A percentile compares a stretch with the other conserved stretches of the same genome.
Conservation (phyloP, 2,329 filamentous ascomycete species). For the Monilinia polystroma region DNA sequence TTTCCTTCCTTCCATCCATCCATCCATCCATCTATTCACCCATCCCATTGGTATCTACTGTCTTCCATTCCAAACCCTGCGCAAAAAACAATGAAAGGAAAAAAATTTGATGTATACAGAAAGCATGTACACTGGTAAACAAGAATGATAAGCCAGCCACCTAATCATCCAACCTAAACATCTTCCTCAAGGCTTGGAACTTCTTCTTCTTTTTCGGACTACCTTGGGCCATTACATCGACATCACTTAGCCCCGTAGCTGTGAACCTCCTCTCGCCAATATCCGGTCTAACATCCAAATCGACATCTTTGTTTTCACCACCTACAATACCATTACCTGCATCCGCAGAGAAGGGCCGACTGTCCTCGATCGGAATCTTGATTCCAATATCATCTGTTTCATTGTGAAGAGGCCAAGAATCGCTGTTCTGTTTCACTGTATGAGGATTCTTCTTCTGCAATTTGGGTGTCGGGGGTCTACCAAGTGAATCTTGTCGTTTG, state of each 20-base stretch:
- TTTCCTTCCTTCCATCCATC: no score
- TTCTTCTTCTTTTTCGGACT: constrained; percentile 60
- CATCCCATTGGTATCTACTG: background rate
- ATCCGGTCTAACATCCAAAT: constrained; percentile 28
- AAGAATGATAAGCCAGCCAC: background rate
- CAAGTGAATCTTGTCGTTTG: constrained; percentile 5
- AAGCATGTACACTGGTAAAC: background rate
- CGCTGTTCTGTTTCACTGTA: constrained; percentile 38
- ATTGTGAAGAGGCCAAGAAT: constrained; percentile 51
- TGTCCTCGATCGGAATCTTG: constrained; percentile 38
- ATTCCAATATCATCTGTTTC: background rate
- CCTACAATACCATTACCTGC: constrained; percentile 20
- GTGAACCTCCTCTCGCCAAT: constrained; percentile 34
- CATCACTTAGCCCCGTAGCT: constrained; percentile 31
- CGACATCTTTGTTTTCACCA: constrained; percentile 25
- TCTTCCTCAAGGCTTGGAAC: constrained; percentile 63
- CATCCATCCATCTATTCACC: no score
- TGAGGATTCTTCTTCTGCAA: constrained; percentile 48
- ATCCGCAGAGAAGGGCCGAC: constrained; percentile 33
- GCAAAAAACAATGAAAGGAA: background rate
- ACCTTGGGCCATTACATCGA: constrained; percentile 27
- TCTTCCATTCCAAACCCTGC: background rate
- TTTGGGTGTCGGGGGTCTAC: constrained; percentile 40
- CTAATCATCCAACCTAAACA: constrained; percentile 60
- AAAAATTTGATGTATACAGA: no score